These are phyloP conservation scores for Fonsecaea erecta DNA, from an alignment of 2,329 filamentous ascomycete species.

Conservation along the genomic window DNA sequence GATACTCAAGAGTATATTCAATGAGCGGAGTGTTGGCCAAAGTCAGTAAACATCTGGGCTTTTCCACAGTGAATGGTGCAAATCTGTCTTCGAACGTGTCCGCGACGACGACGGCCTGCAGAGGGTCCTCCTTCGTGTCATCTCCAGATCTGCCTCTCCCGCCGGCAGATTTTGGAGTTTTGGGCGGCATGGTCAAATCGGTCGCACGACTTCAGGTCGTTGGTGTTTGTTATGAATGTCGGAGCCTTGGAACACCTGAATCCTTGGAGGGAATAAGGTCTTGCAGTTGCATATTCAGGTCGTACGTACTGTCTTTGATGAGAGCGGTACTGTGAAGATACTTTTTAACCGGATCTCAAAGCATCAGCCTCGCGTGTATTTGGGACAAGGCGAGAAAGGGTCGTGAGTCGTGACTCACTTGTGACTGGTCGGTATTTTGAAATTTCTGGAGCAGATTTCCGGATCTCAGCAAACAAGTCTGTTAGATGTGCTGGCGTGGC, in stretches of 20 bases:
- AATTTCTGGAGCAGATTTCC: constrained; percentile 4
- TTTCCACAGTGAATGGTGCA: constrained; percentile 84
- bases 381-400: constrained; percentile 4
- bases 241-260: neutral
- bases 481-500: neutral
- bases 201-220: neutral
- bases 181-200: constrained; percentile 33
- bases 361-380: constrained; percentile 7
- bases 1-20: constrained; percentile 96
- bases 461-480: neutral
- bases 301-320: neutral
- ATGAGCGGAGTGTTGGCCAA: constrained; percentile 93
- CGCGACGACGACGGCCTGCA: constrained; percentile 78
- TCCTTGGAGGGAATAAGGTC: neutral
- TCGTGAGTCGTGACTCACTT: constrained; percentile 23
- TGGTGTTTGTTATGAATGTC: constrained; percentile 1
- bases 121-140: constrained; percentile 64
- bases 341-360: neutral
- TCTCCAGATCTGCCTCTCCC: constrained; percentile 52
- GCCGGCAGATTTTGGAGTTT: constrained; percentile 40
- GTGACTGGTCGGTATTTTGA: constrained; percentile 17
- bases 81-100: constrained; percentile 96
- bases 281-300: constrained; percentile 8
- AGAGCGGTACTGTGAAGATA: neutral
- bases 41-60: constrained; percentile 89